Base-by-base conservation (phyloP, 2,329 filamentous ascomycete genomes). In the Epichloe baconii region DNA sequence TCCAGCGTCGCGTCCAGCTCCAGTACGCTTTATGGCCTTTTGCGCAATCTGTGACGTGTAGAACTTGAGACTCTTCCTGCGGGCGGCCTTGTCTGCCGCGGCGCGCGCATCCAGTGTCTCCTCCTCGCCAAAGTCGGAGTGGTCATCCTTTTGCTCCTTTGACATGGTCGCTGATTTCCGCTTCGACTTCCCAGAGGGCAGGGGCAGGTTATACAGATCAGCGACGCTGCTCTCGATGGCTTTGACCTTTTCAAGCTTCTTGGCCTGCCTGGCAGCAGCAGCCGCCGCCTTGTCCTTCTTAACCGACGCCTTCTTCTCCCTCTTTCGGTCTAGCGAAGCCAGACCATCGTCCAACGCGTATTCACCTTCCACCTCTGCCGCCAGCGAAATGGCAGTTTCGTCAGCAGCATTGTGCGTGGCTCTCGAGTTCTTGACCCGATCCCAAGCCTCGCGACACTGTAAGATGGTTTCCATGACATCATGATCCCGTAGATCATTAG, bases 41-140 rank as follows among this genome's bases (percentile, higher is more conserved):
- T 97, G 91, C 31, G 87, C 85, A 57, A 98, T 93, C 66, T 98
- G 93, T 3, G 90, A 95, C 2, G 94, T 97, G 77, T 98, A 98
- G 75, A 98, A 98, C 55, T 89, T 86, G 52, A 98, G 78, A 56
- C 82, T 88, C 75, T 94, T 95, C 76, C 93, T 95, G 67, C 86
- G 86, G 53, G 81, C 79, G 0, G 84, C 86, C 70, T 98, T 98
- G 61, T 95, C 88, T 42, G 86, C 86, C 1, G 88, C 85, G 54
- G 91, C 82, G 54, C 82, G 78, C 11, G 83, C 81, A 50, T 89
- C 88, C 53, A 97, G 78, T 4, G 75, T 71, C 15, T 87, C 84
- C 65, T 95, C 89, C 61, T 98, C 93, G 59, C 91, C 93, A 64
- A 98, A 91, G 71, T 98, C 93, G 3, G 89, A 95, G 60, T 87